Evolutionary conservation across 441 rosid species (phyloP), one percentile per base, ranked within the genome.

Genomic region (Cnidoscolus chayamansa): DNA sequence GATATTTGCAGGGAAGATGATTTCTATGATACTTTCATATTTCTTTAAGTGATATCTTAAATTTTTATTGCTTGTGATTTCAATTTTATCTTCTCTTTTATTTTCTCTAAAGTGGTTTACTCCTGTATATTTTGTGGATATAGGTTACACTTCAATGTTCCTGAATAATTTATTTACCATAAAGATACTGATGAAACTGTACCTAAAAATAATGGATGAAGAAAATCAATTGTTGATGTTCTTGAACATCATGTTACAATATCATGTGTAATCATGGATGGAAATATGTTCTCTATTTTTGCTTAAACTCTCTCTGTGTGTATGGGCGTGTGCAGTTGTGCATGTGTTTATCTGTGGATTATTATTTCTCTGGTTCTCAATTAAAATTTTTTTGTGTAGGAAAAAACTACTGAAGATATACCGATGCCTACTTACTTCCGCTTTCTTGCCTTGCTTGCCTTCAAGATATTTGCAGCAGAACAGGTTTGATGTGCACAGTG

Each of bases 371-470:
- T 57, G 12, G 16, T 68, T 59, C 56, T 56, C 70, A 40, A 63
- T 72, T 77, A 69, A 43, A 65, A 50, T n/a, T 16, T 70, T 25
- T 77, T 45, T 75, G 30, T 70, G 83, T 84, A 94, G 99, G 97
- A 88, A 80, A 86, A 81, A 64, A 56, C 86, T 43, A 88, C 83
- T 63, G 96, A 88, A 65, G 91, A 92, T 72, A 71, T 85, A 76
- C 98, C 97, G 56, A 91, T 95, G 99, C 99, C 99, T 74, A 81
- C 94, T 37, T 92, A 78, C 79, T 95, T 92, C 74, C 96, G 96
- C 74, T 92, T 95, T 81, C 90, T 92, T 80, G 88, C 98, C 13
- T 79, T 95, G 72, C 96, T 95, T 61, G 99, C 97, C 77, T 92
- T 95, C 80, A 95, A 91, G 83, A 92, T 95, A 76, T 95, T 92